Conservation (phyloP, 2,329 filamentous ascomycete species). For the Pyrenophora teres region DNA sequence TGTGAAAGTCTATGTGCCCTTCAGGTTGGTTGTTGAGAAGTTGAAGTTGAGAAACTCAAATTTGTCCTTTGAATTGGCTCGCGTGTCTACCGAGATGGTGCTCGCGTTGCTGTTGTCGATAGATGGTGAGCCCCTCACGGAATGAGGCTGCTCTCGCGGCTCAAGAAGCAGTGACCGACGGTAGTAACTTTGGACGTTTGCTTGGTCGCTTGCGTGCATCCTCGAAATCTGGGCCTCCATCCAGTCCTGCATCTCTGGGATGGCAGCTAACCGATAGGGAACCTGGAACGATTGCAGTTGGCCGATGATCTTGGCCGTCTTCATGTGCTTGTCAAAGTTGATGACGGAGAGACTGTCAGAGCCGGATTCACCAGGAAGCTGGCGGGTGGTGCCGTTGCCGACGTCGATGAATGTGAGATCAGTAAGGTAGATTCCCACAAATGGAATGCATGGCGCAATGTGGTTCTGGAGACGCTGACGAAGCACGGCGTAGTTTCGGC, state of each 20-base stretch:
- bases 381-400: conserved; percentile 85
- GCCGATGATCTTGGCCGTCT: conserved; percentile 92
- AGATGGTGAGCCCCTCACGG: conserved; percentile 31
- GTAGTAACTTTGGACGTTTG: conserved; percentile 71
- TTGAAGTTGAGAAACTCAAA: conserved; percentile 48
- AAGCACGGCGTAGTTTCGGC: conserved; percentile 87
- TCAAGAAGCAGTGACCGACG: conserved; percentile 84
- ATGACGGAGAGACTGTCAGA: conserved; percentile 77
- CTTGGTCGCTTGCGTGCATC: conserved; percentile 68
- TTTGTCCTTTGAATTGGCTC: conserved; percentile 41
- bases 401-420: conserved; percentile 96
- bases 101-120: conserved; percentile 34
- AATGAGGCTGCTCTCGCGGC: conserved; percentile 62
- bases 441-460: conserved; percentile 89
- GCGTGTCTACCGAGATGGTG: conserved; percentile 35
- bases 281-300: conserved; percentile 97
- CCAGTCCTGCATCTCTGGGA: conserved; percentile 93
- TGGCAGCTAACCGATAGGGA: conserved; percentile 79
- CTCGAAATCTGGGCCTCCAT: conserved; percentile 79
- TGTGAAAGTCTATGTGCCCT: conserved; percentile 36
- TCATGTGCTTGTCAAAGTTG: conserved; percentile 97
- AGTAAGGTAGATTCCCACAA: conserved; percentile 94
- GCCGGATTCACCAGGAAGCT: conserved; percentile 63
- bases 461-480: conserved; percentile 82
- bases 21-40: conserved; percentile 40